These are phyloP conservation scores for Eutrema salsugineum DNA, from an alignment of 441 rosid species.

Conservation along the genomic window DNA sequence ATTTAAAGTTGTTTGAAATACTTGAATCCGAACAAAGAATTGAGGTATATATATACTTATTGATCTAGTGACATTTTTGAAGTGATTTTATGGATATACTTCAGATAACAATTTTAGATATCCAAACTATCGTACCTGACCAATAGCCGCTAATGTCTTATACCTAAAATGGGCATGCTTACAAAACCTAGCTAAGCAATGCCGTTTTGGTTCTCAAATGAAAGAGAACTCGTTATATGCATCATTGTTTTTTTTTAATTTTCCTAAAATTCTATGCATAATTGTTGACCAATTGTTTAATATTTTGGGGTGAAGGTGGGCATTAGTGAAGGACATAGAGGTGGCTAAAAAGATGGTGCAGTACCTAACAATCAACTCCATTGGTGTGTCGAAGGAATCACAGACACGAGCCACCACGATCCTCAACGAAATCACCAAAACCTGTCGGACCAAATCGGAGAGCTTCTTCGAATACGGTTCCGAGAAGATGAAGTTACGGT, in stretches of 20 bases:
- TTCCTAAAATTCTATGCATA: too few species aligned
- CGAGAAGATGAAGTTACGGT: slow-evolving; percentile 47
- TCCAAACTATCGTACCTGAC: too few species aligned
- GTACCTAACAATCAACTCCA: slow-evolving; percentile 48
- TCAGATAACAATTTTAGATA: too few species aligned
- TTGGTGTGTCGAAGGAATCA: slow-evolving; percentile 81
- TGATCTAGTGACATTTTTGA: too few species aligned
- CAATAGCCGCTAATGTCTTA: neutral
- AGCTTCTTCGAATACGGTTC: slow-evolving; percentile 55
- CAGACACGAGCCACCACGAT: slow-evolving; percentile 76
- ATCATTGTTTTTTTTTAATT: too few species aligned
- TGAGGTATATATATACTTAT: too few species aligned
- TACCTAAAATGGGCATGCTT: neutral
- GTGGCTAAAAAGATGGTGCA: slow-evolving; percentile 66
- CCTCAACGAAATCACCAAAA: slow-evolving; percentile 41
- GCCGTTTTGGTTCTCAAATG: neutral
- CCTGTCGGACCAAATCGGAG: slow-evolving; percentile 31
- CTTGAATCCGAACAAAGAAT: too few species aligned
- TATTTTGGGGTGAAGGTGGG: slow-evolving; percentile 52
- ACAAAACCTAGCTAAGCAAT: neutral
- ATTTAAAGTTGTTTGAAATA: too few species aligned
- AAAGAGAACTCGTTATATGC: neutral
- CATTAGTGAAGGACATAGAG: slow-evolving; percentile 60
- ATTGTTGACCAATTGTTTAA: neutral
- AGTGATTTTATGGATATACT: neutral